Conservation (phyloP, 345 rosid species). For the Pugionium dolabratum region DNA sequence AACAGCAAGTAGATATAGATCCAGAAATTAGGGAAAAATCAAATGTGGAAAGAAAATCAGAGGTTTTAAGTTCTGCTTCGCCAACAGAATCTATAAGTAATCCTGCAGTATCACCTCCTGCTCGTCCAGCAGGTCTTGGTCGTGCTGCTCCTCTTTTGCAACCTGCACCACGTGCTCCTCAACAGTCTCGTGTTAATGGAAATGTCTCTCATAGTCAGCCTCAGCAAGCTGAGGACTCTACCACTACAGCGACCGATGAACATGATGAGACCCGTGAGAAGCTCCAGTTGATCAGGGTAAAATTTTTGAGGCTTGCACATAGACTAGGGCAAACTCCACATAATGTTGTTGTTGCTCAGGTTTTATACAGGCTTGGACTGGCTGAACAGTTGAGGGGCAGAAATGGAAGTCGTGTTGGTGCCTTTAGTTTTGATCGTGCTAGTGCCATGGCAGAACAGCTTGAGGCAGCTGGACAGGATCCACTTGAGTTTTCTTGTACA, state of each 20-base stretch:
- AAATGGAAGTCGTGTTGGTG: constrained; percentile 99
- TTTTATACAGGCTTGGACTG: constrained; percentile 89
- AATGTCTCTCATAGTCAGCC: constrained; percentile 53
- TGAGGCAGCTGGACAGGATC: constrained; percentile 90
- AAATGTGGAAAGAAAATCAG: constrained; percentile 38
- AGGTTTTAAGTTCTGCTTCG: constrained; percentile 38
- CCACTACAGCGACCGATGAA: constrained; percentile 73
- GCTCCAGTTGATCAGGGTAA: constrained; percentile 97
- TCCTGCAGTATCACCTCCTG: constrained; percentile 41
- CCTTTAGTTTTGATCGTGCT: constrained; percentile 97
- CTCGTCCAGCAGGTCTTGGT: constrained; percentile 95
- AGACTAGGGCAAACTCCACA: constrained; percentile 99
- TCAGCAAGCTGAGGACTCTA: constrained; percentile 75
- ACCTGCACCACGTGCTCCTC: constrained; percentile 71
- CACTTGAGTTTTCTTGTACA: constrained; percentile 98
- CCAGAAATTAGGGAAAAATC: constrained; percentile 38
- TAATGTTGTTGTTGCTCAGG: constrained; percentile 99
- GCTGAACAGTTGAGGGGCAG: constrained; percentile 98
- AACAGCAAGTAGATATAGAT: constrained; percentile 32
- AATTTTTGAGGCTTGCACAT: constrained; percentile 93
- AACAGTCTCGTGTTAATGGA: constrained; percentile 80
- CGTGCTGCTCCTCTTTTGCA: constrained; percentile 79
- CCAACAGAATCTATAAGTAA: constrained; percentile 48
- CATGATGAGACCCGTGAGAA: constrained; percentile 93
- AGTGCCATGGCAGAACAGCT: constrained; percentile 99